Evolutionary conservation across 208 protist species (phyloP).

Genomic region (Leishmania tropica): DNA sequence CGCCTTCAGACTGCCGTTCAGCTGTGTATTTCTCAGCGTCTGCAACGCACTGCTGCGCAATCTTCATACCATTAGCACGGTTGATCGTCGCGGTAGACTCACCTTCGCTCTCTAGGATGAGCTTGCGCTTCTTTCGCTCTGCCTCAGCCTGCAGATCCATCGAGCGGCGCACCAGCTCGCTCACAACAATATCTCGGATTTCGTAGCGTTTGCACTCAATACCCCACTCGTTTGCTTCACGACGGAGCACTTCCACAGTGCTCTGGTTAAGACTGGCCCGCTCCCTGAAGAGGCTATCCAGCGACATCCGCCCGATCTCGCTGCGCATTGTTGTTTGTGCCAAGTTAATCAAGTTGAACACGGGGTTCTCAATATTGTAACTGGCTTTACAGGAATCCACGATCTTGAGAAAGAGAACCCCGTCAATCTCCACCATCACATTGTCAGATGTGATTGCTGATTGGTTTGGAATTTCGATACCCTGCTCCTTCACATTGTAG

Average conservation of each 20-base stretch:
- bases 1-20: slow-evolving; percentile 28
- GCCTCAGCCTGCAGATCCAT: slow-evolving; percentile 98
- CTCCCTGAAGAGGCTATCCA: slow-evolving; percentile 95
- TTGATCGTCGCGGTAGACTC: slow-evolving; percentile 89
- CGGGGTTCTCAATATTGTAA: slow-evolving; percentile 96
- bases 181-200: slow-evolving; percentile 96
- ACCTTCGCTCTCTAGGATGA: slow-evolving; percentile 95
- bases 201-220: slow-evolving; percentile 97
- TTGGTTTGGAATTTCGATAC: slow-evolving; percentile 91
- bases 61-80: slow-evolving; percentile 87
- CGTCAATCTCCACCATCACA: slow-evolving; percentile 96
- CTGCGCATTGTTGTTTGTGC: slow-evolving; percentile 97
- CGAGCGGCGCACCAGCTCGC: slow-evolving; percentile 90
- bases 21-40: slow-evolving; percentile 89
- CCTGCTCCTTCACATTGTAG: slow-evolving; percentile 95
- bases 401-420: slow-evolving; percentile 94
- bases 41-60: slow-evolving; percentile 83
- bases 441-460: slow-evolving; percentile 96
- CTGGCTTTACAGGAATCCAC: slow-evolving; percentile 90
- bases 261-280: slow-evolving; percentile 90
- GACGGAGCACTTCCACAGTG: slow-evolving; percentile 93
- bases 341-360: slow-evolving; percentile 96
- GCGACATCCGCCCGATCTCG: slow-evolving; percentile 93
- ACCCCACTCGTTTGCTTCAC: slow-evolving; percentile 94
- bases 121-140: slow-evolving; percentile 95